Conservation (phyloP, 495 filamentous ascomycete species). For the Baudoinia panamericana region DNA sequence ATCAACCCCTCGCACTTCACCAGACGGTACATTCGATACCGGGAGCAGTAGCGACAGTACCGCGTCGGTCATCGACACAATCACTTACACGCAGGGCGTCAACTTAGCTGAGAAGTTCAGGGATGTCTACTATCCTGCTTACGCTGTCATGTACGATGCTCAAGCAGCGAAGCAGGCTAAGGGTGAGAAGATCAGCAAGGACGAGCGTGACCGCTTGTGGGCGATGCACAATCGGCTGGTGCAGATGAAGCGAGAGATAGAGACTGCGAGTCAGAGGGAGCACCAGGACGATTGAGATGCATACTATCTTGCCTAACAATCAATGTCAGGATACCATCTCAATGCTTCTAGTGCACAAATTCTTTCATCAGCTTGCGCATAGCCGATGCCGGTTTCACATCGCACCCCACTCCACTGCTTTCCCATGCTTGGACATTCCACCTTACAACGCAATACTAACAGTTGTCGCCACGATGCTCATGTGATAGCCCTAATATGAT, state of each 20-base stretch:
- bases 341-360: too few relatives aligned
- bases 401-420: too few relatives aligned
- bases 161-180: conserved; percentile 8
- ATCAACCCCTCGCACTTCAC: conserved; percentile 9
- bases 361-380: too few relatives aligned
- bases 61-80: conserved; percentile 8
- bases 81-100: conserved; percentile 16
- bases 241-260: conserved; percentile 20
- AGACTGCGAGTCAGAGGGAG: conserved; percentile 7
- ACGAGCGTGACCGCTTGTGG: conserved; percentile 11
- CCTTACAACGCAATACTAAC: too few relatives aligned
- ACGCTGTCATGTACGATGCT: conserved; percentile 12
- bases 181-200: conserved; percentile 10
- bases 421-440: too few relatives aligned
- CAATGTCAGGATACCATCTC: too few relatives aligned
- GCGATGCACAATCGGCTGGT: conserved; percentile 16
- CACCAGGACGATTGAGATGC: conserved; percentile 3
- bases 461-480: too few relatives aligned
- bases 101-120: conserved; percentile 15
- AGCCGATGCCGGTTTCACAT: too few relatives aligned
- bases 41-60: conserved; percentile 15
- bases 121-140: conserved; percentile 11
- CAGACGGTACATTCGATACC: conserved; percentile 6
- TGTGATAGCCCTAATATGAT: too few relatives aligned
- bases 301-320: not conserved